phyloP scores from a whole-genome alignment of 1,139 yeast genomes.

The Zygotorulaspora mrakii region DNA sequence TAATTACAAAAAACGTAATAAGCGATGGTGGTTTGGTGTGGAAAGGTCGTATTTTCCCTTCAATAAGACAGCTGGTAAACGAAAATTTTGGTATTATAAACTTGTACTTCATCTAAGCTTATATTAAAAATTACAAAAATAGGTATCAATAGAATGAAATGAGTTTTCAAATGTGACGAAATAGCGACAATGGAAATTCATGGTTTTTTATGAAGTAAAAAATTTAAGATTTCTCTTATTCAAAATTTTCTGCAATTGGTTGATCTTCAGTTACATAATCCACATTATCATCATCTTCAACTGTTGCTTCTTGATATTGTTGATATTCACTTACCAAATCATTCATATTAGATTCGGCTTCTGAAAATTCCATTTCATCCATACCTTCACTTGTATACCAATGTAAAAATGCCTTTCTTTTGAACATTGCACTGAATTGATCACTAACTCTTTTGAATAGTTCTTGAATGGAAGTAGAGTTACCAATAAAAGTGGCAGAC shows the following conservation, averaged over 20 bases:
- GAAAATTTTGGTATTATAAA: constrained; percentile 2
- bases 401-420: constrained; percentile 91
- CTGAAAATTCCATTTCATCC: constrained; percentile 92
- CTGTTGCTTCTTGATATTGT: constrained; percentile 83
- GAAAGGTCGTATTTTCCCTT: too few relatives aligned
- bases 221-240: constrained; percentile 10
- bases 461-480: constrained; percentile 89
- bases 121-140: constrained; percentile 1
- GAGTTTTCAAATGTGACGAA: too few relatives aligned
- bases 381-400: constrained; percentile 95
- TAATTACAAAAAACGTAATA: not conserved
- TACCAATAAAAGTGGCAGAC: constrained; percentile 90
- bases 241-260: constrained; percentile 34
- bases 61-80: too few relatives aligned
- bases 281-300: constrained; percentile 62
- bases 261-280: constrained; percentile 59
- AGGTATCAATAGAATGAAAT: constrained; percentile 4
- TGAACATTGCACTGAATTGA: constrained; percentile 88
- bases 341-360: constrained; percentile 77
- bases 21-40: not conserved
- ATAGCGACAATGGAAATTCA: not conserved
- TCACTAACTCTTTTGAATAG: constrained; percentile 84
- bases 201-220: not conserved
- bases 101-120: not conserved
- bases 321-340: constrained; percentile 87